A percentile compares a stretch with the other conserved stretches of the same genome.
Conservation (phyloP, 306 rosid species). For the Senna siamea region DNA sequence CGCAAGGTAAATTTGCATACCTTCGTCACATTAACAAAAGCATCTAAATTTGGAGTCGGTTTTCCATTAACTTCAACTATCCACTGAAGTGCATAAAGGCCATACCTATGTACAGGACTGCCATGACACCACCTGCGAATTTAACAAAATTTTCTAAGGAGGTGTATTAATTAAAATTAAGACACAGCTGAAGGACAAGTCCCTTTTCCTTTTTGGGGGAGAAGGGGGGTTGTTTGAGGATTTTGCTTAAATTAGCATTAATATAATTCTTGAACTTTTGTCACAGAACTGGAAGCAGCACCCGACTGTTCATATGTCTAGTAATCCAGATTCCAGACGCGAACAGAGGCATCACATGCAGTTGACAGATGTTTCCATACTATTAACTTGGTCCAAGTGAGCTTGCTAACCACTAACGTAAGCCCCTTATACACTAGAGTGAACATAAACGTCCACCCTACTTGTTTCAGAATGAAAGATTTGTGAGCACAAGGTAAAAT, state of each 20-base stretch:
- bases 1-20: slow-evolving; percentile 43
- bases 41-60: slow-evolving; percentile 79
- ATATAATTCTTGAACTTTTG: not conserved
- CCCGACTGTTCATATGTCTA: slow-evolving; percentile 10
- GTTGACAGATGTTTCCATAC: slow-evolving; percentile 15
- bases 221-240: not conserved
- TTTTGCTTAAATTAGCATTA: slow-evolving; percentile 11
- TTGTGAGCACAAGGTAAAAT: slow-evolving; percentile 30
- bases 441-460: slow-evolving; percentile 24
- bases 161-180: not conserved
- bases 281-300: not conserved
- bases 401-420: too few species aligned
- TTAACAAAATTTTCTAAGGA: slow-evolving; percentile 37
- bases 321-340: not conserved
- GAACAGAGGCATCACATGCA: slow-evolving; percentile 15
- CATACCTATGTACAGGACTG: slow-evolving; percentile 94
- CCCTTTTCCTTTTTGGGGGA: not conserved
- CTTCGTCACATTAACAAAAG: slow-evolving; percentile 83
- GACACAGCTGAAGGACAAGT: not conserved
- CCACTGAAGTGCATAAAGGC: slow-evolving; percentile 97
- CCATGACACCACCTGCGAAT: slow-evolving; percentile 92
- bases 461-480: slow-evolving; percentile 26
- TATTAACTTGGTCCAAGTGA: slow-evolving; percentile 20
- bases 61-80: slow-evolving; percentile 90
- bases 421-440: slow-evolving; percentile 16